Evolutionary conservation across 352 stramenopile genomes (phyloP), one percentile per base, ranked within the genome.

Genomic region (Blastocystis hominis): DNA sequence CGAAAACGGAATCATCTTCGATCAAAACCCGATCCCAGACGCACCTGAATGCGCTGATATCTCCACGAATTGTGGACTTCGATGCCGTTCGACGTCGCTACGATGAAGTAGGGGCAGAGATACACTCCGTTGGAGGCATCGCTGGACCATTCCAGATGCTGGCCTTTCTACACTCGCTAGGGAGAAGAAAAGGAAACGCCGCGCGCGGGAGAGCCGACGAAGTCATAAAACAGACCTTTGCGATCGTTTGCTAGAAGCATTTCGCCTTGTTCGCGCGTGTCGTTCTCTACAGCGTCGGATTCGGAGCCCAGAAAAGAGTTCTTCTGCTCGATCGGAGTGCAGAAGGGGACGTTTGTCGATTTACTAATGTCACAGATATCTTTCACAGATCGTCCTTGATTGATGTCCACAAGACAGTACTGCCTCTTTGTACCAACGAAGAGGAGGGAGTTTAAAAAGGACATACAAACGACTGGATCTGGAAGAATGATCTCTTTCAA

Each of bases 381-480:
- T 34, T 76, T 76, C n/a, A 34, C 50, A 9, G 34, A 46, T n/a
- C 64, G 64, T 17, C 64, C 64, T 17, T 76, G n/a, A 7, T 24
- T 54, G 64, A 76, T 76, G 47, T 76, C 64, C n/a, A 76, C 64
- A 17, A 76, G 64, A 13, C 36, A 34, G 38, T 76, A 76, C 38
- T 53, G 10, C n/a, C 47, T 17, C 34, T 50, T 46, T 9, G 36
- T 20, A 17, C 64, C 64, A 3, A 76, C 64, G 17, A 76, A 76
- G 2, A 76, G 64, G 24, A 76, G 42, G 2, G 64, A 76, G 47
- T 76, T 76, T 17, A 76, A 17, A 17, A 76, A 50, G 15, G 50
- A 34, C 64, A 76, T 76, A 34, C 64, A 53, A 34, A 50, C 36
- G 24, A 76, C 44, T 13, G 64, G 50, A 34, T 76, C 64, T 76